These are phyloP conservation scores for Cladochytrium replicatum DNA, from an alignment of 192 early-diverging fungal species.

Conservation along the genomic window DNA sequence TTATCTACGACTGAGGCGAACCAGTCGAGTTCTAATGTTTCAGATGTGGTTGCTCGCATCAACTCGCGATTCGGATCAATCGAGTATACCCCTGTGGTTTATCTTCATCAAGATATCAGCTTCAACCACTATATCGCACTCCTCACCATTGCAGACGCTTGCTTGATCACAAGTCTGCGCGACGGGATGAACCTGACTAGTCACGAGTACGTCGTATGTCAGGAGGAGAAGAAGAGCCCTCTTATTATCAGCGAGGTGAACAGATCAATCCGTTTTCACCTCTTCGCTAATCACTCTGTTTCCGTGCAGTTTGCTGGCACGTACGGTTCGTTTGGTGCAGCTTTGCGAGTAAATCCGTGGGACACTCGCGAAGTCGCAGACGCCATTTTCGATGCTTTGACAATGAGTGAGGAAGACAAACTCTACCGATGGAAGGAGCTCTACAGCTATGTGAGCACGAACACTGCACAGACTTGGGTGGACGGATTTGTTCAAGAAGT, in stretches of 20 bases:
- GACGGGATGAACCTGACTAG: slow-evolving; percentile 56
- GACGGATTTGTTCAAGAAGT: slow-evolving; percentile 31
- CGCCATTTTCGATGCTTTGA: slow-evolving; percentile 32
- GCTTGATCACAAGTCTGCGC: slow-evolving; percentile 41
- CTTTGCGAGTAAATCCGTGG: slow-evolving; percentile 50
- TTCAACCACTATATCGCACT: slow-evolving; percentile 44
- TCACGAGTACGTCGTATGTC: slow-evolving; percentile 48
- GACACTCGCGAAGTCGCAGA: slow-evolving; percentile 33
- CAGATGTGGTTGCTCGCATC: slow-evolving; percentile 84
- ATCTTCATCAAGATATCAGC: slow-evolving; percentile 46
- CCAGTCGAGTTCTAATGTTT: slow-evolving; percentile 74
- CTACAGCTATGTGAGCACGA: slow-evolving; percentile 24
- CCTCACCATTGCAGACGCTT: slow-evolving; percentile 42
- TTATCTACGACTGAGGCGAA: slow-evolving; percentile 86
- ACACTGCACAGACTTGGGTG: slow-evolving; percentile 36
- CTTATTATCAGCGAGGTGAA: slow-evolving; percentile 43
- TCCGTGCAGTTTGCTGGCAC: slow-evolving; percentile 40
- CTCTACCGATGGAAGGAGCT: slow-evolving; percentile 37
- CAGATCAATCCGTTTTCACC: background rate
- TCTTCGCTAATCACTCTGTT: slow-evolving; percentile 1
- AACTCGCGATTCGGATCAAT: slow-evolving; percentile 87
- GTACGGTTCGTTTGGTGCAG: slow-evolving; percentile 42
- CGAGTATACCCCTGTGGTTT: slow-evolving; percentile 81
- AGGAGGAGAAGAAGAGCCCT: slow-evolving; percentile 37
- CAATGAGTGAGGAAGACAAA: slow-evolving; percentile 36